These are phyloP conservation scores for Podospora pseudopauciseta DNA, from an alignment of 495 filamentous ascomycete genomes.

Conservation along the genomic window DNA sequence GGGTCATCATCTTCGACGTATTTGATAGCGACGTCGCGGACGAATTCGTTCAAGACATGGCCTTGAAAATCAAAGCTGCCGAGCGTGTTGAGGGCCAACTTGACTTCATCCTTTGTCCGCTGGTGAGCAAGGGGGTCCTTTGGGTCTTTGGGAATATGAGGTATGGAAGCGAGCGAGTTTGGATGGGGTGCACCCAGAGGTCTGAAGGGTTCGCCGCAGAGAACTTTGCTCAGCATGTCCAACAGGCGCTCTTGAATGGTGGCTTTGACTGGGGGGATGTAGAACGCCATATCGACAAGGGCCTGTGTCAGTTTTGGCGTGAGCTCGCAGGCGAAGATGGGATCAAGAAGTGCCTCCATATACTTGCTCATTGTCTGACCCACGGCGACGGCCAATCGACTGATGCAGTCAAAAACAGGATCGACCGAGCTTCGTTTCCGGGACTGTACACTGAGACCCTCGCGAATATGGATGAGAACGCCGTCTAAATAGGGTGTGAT, in stretches of 20 bases:
- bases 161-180: constrained; percentile 62
- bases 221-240: constrained; percentile 89
- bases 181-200: constrained; percentile 78
- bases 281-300: constrained; percentile 96
- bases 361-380: constrained; percentile 97
- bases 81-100: constrained; percentile 84
- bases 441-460: constrained; percentile 77
- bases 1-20: constrained; percentile 95
- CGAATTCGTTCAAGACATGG: constrained; percentile 94
- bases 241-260: constrained; percentile 91
- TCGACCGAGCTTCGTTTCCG: constrained; percentile 71
- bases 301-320: constrained; percentile 91
- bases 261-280: constrained; percentile 89
- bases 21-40: constrained; percentile 95
- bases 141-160: constrained; percentile 81
- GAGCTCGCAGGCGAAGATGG: constrained; percentile 93
- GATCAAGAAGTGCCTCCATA: constrained; percentile 91
- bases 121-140: constrained; percentile 67
- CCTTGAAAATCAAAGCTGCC: constrained; percentile 94
- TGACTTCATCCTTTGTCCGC: constrained; percentile 82
- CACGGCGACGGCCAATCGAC: constrained; percentile 89
- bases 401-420: constrained; percentile 98
- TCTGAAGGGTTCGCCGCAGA: constrained; percentile 86
- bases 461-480: constrained; percentile 85
- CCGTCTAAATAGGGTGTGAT: constrained; percentile 95